Evolutionary conservation across 2,329 filamentous ascomycete genomes (phyloP), one percentile per base, ranked within the genome.

Genomic region (Bipolaris oryzae): DNA sequence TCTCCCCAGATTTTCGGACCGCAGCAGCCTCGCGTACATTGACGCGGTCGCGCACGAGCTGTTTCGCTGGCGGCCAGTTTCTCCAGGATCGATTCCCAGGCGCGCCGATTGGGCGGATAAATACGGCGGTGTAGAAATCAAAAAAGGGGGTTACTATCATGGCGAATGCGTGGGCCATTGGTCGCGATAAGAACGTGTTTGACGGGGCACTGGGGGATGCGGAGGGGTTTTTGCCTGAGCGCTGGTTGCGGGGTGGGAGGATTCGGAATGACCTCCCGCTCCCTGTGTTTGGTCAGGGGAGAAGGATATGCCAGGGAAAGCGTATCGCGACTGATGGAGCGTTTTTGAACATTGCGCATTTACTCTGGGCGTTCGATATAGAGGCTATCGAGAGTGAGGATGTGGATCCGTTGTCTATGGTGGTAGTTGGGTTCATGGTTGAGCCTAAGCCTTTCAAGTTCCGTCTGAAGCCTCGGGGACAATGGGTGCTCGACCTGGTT

Each of bases 251-350:
- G 10, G 43, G 51, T 55, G 52, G 56, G 5, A 58, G 39, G 35
- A 18, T 58, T 16, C 52, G 56, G 5, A 33, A 43, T 16, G 56
- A 58, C 7, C 47, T 58, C 16, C 56, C 56, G 18, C 47, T 58
- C 4, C 56, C 56, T 16, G 56, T 58, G 38, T 58, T 58, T 35
- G 56, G 53, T 25, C 52, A 58, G 34, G 56, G 56, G 23, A 42
- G 56, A 52, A 55, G 56, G 11, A 56, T 56, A 7, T 58, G 56
- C 16, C 56, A 58, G 53, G 56, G 56, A 28, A 58, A 58, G 37
- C 53, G 52, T 39, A 53, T 58, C 16, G 56, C 56, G 35, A 56
- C 47, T 33, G 56, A 58, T 20, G 56, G 53, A n/a, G 49, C 48
- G 20, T 58, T 51, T 18, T 25, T 58, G 43, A 58, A 55, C 20